Evolutionary conservation across 2,329 filamentous ascomycete genomes (phyloP).

Genomic region (Pseudogymnoascus pannorum): DNA sequence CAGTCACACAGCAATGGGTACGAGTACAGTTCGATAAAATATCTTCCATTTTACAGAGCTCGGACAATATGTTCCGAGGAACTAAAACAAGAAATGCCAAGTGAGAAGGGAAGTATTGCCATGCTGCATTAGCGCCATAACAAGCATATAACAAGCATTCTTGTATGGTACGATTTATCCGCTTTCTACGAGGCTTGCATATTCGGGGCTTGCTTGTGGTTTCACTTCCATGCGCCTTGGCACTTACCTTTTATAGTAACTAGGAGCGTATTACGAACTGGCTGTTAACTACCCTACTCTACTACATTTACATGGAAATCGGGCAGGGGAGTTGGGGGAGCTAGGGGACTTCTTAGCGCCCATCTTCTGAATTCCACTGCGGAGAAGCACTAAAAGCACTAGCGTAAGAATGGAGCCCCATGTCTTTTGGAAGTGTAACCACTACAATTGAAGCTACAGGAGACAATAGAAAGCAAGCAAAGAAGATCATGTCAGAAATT

Average conservation of each 20-base stretch:
- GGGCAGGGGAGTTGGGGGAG: no score
- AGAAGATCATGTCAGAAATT: constrained; percentile 14
- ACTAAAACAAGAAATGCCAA: not conserved
- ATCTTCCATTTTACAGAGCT: not conserved
- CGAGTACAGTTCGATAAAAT: not conserved
- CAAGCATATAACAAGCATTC: not conserved
- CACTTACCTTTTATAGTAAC: not conserved
- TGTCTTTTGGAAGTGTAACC: not conserved
- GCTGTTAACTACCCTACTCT: not conserved
- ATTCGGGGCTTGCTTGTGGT: not conserved
- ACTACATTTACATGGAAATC: no score
- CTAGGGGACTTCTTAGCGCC: not conserved
- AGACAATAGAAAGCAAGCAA: not conserved
- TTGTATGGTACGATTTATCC: not conserved
- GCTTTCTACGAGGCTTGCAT: not conserved
- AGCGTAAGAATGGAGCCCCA: not conserved
- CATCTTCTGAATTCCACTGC: not conserved
- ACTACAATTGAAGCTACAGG: not conserved
- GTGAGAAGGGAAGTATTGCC: not conserved
- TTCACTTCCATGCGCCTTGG: not conserved
- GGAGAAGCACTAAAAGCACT: not conserved
- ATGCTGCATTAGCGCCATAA: not conserved
- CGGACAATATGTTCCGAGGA: not conserved
- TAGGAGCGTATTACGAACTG: not conserved
- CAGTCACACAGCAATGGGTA: not conserved